Conservation (phyloP, 768 basidiomycete species). For the Boletus sp. region DNA sequence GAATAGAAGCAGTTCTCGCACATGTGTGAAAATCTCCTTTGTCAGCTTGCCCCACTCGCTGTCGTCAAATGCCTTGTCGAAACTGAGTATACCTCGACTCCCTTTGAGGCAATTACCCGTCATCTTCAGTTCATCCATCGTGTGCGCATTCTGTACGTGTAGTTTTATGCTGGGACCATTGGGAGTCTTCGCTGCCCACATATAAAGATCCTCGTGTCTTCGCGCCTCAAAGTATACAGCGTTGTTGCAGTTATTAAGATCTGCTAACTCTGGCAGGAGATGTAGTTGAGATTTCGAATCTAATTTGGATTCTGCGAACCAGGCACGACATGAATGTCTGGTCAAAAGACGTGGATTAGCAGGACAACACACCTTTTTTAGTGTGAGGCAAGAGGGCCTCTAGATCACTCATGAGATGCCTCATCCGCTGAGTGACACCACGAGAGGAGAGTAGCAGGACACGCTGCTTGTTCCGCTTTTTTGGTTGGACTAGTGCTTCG, state of each 20-base stretch:
- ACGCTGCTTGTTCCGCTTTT: conserved; percentile 90
- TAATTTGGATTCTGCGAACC: conserved; percentile 81
- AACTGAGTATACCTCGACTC: conserved; percentile 86
- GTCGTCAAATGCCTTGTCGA: conserved; percentile 87
- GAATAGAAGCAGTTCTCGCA: conserved; percentile 36
- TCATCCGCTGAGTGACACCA: conserved; percentile 93
- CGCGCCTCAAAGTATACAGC: conserved; percentile 96
- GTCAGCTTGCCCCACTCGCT: conserved; percentile 82
- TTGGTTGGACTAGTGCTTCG: conserved; percentile 38
- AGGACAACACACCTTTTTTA: conserved; percentile 79
- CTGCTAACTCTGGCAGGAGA: conserved; percentile 92
- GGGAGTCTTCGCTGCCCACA: conserved; percentile 96
- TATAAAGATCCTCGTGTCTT: conserved; percentile 90
- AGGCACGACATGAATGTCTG: neutral
- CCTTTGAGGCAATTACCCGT: conserved; percentile 98
- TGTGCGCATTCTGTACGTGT: conserved; percentile 98
- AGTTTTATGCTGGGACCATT: conserved; percentile 97
- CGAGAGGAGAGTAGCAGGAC: conserved; percentile 90
- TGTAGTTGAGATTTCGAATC: conserved; percentile 94
- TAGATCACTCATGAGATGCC: conserved; percentile 95
- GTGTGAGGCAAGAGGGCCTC: conserved; percentile 88
- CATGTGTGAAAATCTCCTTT: conserved; percentile 94
- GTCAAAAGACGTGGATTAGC: neutral
- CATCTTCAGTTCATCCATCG: conserved; percentile 99
- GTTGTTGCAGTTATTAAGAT: conserved; percentile 97